These are phyloP conservation scores for Schizochytrium sp. DNA, from an alignment of 108 stramenopile genomes.

Conservation along the genomic window DNA sequence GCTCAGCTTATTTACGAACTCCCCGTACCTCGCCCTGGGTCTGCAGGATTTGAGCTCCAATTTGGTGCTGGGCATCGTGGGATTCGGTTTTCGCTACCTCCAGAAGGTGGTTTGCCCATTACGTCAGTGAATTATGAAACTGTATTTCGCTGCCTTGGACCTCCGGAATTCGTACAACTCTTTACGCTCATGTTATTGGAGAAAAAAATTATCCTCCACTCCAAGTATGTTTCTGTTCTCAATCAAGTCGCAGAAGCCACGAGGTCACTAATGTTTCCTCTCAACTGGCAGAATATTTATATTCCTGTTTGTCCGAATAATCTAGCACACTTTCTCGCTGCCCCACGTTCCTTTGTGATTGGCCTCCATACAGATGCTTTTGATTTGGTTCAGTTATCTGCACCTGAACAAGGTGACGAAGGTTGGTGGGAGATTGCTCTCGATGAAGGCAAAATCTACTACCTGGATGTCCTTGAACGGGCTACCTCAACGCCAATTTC, in stretches of 20 bases:
- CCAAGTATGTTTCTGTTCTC: background rate
- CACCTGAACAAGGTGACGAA: background rate
- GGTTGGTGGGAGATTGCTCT: constrained; percentile 38
- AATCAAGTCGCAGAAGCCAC: constrained; percentile 55
- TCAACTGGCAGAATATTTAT: constrained; percentile 55
- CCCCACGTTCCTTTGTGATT: constrained; percentile 6
- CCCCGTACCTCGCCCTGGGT: constrained; percentile 50
- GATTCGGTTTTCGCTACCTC: constrained; percentile 38
- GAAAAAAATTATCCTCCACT: constrained; percentile 55
- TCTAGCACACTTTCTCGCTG: background rate
- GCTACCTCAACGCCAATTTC: background rate
- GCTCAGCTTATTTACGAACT: constrained; percentile 54
- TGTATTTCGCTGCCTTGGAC: constrained; percentile 46
- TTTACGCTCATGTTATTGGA: constrained; percentile 49
- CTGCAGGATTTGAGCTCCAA: constrained; percentile 13
- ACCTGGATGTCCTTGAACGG: background rate
- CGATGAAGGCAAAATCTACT: constrained; percentile 48
- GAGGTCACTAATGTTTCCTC: constrained; percentile 50
- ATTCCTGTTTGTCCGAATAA: constrained; percentile 39
- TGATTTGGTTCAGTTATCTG: background rate
- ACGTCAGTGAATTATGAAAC: constrained; percentile 55
- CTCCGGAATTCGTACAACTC: constrained; percentile 26
- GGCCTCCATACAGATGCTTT: constrained; percentile 37
- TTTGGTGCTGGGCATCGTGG: constrained; percentile 1
- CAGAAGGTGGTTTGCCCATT: constrained; percentile 12